Evolutionary conservation across 768 basidiomycete species (phyloP).

Genomic region (Pulveroboletus sp.): DNA sequence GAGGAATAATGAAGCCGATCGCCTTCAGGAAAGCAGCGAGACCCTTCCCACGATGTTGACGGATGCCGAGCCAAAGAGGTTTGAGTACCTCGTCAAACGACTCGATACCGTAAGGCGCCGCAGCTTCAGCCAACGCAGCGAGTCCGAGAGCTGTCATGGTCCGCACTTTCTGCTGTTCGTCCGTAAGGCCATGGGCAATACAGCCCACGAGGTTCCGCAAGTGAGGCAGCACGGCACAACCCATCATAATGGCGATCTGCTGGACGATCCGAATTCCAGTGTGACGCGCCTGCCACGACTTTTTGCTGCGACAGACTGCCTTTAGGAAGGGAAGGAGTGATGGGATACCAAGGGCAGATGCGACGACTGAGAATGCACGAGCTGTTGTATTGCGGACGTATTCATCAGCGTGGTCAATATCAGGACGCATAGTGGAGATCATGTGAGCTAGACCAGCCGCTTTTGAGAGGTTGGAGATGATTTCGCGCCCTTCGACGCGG

Average conservation of each 20-base stretch:
- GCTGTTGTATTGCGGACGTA: conserved; percentile 99
- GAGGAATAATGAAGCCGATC: conserved; percentile 98
- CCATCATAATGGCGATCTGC: conserved; percentile 99
- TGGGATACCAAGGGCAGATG: conserved; percentile 97
- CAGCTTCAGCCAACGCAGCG: conserved; percentile 94
- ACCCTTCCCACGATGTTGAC: conserved; percentile 75
- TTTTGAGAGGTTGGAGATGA: conserved; percentile 97
- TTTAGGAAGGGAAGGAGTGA: conserved; percentile 97
- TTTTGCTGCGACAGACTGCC: conserved; percentile 97
- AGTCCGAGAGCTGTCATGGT: conserved; percentile 77
- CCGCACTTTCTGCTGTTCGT: conserved; percentile 78
- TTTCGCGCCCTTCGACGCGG: conserved; percentile 97
- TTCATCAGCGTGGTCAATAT: conserved; percentile 99
- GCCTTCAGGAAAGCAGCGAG: conserved; percentile 82
- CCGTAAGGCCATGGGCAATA: conserved; percentile 78
- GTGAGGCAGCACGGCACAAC: conserved; percentile 96
- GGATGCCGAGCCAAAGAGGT: conserved; percentile 76
- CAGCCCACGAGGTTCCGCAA: conserved; percentile 95
- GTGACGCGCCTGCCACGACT: conserved; percentile 99
- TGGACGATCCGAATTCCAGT: conserved; percentile 99
- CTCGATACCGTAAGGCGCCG: conserved; percentile 98
- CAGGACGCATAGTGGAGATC: conserved; percentile 99
- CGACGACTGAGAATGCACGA: conserved; percentile 97
- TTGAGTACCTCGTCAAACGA: conserved; percentile 95
- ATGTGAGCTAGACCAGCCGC: conserved; percentile 99